A percentile compares a stretch with the other conserved stretches of the same genome.
Evolutionary conservation across 257 asterid species (phyloP).

Genomic region (Przewalskia tangutica): DNA sequence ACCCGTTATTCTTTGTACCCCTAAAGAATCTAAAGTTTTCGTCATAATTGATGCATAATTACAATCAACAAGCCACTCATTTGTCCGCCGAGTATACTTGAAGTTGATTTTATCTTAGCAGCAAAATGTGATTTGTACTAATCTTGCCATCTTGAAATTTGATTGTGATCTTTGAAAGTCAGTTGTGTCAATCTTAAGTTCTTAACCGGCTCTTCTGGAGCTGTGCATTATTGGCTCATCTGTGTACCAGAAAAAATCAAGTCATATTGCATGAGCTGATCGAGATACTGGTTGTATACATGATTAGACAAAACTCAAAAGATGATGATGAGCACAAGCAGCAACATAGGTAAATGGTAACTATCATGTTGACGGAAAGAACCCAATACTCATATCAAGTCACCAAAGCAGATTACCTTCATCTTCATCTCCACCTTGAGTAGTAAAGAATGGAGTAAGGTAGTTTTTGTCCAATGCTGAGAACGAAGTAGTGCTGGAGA

Average conservation of each 20-base stretch:
- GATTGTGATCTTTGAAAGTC: not conserved
- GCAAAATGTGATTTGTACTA: not conserved
- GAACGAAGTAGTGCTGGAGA: conserved; percentile 79
- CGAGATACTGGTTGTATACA: not conserved
- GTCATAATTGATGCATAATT: not conserved
- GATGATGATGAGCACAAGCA: not conserved
- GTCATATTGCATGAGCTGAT: not conserved
- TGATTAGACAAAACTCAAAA: not conserved
- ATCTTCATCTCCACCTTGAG: conserved; percentile 78
- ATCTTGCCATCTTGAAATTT: not conserved
- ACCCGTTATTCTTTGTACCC: conserved; percentile 2
- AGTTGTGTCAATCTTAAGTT: not conserved
- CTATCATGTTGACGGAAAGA: not conserved
- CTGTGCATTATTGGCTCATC: not conserved
- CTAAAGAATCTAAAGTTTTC: not conserved
- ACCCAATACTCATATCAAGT: not conserved
- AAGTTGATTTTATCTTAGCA: not conserved
- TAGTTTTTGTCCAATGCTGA: conserved; percentile 87
- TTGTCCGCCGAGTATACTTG: not conserved
- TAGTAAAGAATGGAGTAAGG: conserved; percentile 93
- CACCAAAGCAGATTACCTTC: conserved; percentile 16
- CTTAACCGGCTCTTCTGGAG: not conserved
- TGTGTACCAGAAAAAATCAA: not conserved
- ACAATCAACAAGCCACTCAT: conserved; percentile 1
- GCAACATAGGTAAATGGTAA: not conserved